phyloP scores from a whole-genome alignment of 805 yeast genomes.

The Monosporozyma aquatica region DNA sequence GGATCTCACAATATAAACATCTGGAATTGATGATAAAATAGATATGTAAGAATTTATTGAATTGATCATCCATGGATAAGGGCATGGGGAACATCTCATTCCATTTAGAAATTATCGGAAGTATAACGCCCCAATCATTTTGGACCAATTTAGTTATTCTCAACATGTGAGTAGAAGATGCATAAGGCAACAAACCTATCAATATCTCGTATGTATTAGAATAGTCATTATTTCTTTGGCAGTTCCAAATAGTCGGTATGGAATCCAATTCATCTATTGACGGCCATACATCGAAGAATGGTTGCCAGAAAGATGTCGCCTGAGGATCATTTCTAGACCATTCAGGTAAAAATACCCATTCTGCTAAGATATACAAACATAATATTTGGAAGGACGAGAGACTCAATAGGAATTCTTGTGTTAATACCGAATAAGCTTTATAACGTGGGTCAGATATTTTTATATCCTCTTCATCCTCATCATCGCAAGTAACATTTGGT shows the following conservation, averaged over 20 bases:
- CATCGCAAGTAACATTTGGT: slow-evolving; percentile 6
- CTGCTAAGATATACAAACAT: slow-evolving; percentile 35
- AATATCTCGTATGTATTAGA: too few species aligned
- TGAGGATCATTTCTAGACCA: slow-evolving; percentile 14
- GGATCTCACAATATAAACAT: slow-evolving; percentile 70
- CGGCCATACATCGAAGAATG: slow-evolving; percentile 62
- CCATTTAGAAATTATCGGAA: slow-evolving; percentile 21
- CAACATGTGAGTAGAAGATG: slow-evolving; percentile 33
- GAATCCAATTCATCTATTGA: slow-evolving; percentile 39
- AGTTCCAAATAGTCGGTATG: slow-evolving; percentile 59
- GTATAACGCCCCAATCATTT: slow-evolving; percentile 37
- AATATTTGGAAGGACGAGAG: slow-evolving; percentile 55
- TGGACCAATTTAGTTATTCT: slow-evolving; percentile 37
- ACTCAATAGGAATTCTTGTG: slow-evolving; percentile 30
- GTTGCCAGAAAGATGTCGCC: slow-evolving; percentile 49
- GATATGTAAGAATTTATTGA: slow-evolving; percentile 43
- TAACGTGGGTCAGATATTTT: slow-evolving; percentile 17
- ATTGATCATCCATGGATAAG: not conserved
- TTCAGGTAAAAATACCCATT: slow-evolving; percentile 21
- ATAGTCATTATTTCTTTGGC: slow-evolving; percentile 9
- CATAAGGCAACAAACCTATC: slow-evolving; percentile 36
- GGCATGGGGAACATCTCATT: not conserved
- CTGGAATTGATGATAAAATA: slow-evolving; percentile 90
- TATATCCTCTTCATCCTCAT: not conserved
- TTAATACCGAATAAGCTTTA: slow-evolving; percentile 28